These are phyloP conservation scores for Torulaspora globosa DNA, from an alignment of 1,139 yeast genomes.

Conservation along the genomic window DNA sequence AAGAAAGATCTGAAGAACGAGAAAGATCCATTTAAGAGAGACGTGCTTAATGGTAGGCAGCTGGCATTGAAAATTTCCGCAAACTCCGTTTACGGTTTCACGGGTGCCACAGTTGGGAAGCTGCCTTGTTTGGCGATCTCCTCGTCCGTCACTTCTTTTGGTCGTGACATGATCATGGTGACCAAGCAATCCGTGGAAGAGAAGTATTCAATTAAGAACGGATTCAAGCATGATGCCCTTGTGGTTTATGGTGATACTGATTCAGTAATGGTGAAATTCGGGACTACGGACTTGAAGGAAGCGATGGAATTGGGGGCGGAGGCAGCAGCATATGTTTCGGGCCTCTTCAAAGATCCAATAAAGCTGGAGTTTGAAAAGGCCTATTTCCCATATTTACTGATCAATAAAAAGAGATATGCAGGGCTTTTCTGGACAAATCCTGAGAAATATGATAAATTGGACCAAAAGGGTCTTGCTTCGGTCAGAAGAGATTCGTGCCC, in stretches of 20 bases:
- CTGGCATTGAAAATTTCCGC: constrained; percentile 95
- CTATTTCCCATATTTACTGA: constrained; percentile 87
- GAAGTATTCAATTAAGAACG: constrained; percentile 72
- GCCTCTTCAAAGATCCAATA: constrained; percentile 75
- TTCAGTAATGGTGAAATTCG: constrained; percentile 98
- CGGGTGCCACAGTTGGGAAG: constrained; percentile 98
- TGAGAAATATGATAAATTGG: constrained; percentile 90
- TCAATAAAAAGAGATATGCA: constrained; percentile 94
- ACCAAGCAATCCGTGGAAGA: constrained; percentile 85
- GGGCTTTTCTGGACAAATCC: constrained; percentile 95
- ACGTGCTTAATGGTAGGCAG: constrained; percentile 95
- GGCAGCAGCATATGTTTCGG: constrained; percentile 86
- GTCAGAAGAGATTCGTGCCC: constrained; percentile 97
- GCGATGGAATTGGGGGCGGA: constrained; percentile 92
- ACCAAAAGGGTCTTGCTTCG: constrained; percentile 96
- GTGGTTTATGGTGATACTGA: constrained; percentile 99
- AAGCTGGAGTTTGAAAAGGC: constrained; percentile 96
- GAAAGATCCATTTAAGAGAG: constrained; percentile 88
- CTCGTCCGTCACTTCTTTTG: constrained; percentile 91
- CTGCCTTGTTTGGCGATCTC: constrained; percentile 95
- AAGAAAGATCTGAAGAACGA: constrained; percentile 86
- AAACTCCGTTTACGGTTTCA: constrained; percentile 96
- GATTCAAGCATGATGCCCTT: constrained; percentile 74
- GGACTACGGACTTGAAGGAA: constrained; percentile 70
- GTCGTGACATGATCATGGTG: constrained; percentile 93